Conservation (phyloP, 495 filamentous ascomycete genomes). For the Penicillium tannophilum region DNA sequence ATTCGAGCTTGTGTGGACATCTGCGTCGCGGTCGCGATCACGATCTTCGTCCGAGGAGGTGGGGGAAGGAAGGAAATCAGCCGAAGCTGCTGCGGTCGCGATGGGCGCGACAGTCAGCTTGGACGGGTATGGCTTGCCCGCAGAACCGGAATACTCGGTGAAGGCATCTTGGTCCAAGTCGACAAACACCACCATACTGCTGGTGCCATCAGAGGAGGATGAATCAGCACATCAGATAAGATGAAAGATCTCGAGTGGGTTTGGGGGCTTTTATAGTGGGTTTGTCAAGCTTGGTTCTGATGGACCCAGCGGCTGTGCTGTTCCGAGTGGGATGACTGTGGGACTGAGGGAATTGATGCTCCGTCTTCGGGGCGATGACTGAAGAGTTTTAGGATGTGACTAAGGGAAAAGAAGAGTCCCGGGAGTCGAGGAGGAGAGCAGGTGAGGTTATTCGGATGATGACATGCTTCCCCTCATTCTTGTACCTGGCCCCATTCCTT, state of each 20-base stretch:
- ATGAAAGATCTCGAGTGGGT: slow-evolving; percentile 10
- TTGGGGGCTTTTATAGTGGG: slow-evolving; percentile 24
- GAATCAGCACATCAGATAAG: slow-evolving; percentile 33
- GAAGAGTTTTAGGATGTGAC: not conserved
- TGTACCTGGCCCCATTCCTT: slow-evolving; percentile 1
- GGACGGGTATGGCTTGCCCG: slow-evolving; percentile 28
- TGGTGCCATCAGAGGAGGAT: slow-evolving; percentile 30
- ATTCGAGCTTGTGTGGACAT: not conserved
- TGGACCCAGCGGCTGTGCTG: slow-evolving; percentile 9
- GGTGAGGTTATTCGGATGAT: slow-evolving; percentile 5
- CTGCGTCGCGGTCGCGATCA: slow-evolving; percentile 20
- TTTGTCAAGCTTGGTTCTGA: slow-evolving; percentile 9
- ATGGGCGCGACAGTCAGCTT: slow-evolving; percentile 27
- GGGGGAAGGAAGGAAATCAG: slow-evolving; percentile 17
- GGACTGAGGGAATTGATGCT: slow-evolving; percentile 26
- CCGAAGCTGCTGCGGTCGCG: slow-evolving; percentile 3
- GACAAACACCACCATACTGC: slow-evolving; percentile 51
- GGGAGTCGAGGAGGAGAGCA: not conserved
- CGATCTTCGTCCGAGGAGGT: slow-evolving; percentile 16
- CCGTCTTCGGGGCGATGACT: slow-evolving; percentile 26
- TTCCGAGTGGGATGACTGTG: slow-evolving; percentile 35
- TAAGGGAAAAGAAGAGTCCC: not conserved
- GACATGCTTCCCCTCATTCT: slow-evolving; percentile 5
- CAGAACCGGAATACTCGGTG: slow-evolving; percentile 25
- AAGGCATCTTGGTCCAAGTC: slow-evolving; percentile 43